phyloP scores from a whole-genome alignment of 495 filamentous ascomycete species.

The Chaetomium fimeti region DNA sequence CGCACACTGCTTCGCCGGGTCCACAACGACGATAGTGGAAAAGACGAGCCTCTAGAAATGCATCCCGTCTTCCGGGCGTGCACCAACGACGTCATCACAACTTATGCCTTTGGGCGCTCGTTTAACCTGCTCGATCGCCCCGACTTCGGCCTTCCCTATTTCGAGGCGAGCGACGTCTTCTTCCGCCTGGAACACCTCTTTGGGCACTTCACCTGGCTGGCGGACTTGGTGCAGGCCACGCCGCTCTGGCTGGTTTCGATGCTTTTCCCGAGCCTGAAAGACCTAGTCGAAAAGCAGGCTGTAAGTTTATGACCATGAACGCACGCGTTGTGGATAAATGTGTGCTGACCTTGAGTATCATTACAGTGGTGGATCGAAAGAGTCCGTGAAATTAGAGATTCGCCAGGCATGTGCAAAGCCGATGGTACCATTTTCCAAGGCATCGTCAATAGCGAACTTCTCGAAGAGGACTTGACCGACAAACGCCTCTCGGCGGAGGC shows the following conservation, averaged over 20 bases:
- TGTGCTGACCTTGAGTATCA: too few species aligned
- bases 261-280: neutral
- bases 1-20: neutral
- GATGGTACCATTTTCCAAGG: slow-evolving; percentile 22
- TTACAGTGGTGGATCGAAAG: slow-evolving; percentile 15
- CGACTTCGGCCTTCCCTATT: slow-evolving; percentile 7
- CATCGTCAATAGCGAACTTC: slow-evolving; percentile 16
- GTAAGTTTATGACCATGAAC: too few species aligned
- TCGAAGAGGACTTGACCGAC: slow-evolving; percentile 11
- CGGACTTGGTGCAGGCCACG: neutral
- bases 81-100: slow-evolving; percentile 23
- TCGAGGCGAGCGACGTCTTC: slow-evolving; percentile 15
- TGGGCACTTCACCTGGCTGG: slow-evolving; percentile 1
- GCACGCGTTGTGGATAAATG: too few species aligned
- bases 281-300: neutral
- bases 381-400: slow-evolving; percentile 3
- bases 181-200: slow-evolving; percentile 12
- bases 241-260: slow-evolving; percentile 4
- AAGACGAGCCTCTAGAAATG: slow-evolving; percentile 4
- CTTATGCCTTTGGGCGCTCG: slow-evolving; percentile 20
- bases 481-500: slow-evolving; percentile 7
- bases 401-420: neutral
- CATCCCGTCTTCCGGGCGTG: slow-evolving; percentile 18
- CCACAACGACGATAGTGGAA: neutral
- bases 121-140: slow-evolving; percentile 14